Conservation (phyloP, 2,329 filamentous ascomycete genomes). For the Alternaria rosae region DNA sequence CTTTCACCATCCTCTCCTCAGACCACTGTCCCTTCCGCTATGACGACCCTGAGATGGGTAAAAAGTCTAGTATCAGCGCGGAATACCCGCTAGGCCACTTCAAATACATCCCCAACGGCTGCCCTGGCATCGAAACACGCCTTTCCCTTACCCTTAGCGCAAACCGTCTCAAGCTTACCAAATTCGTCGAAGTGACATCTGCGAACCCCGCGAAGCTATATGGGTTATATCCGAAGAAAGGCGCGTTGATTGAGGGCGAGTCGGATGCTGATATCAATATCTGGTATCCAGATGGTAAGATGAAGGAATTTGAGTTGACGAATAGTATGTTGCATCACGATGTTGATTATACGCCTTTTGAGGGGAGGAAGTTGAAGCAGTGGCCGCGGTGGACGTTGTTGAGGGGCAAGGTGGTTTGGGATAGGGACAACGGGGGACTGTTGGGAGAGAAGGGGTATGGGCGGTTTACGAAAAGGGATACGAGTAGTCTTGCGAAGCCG, state of each 20-base stretch:
- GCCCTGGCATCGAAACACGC: slow-evolving; percentile 65
- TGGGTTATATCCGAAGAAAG: slow-evolving; percentile 63
- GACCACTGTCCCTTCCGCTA: slow-evolving; percentile 60
- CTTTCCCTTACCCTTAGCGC: slow-evolving; percentile 57
- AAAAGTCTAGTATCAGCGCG: slow-evolving; percentile 58
- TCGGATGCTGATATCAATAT: slow-evolving; percentile 65
- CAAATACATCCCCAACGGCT: slow-evolving; percentile 65
- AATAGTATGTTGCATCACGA: slow-evolving; percentile 67
- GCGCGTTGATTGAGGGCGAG: slow-evolving; percentile 57
- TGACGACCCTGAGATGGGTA: slow-evolving; percentile 49
- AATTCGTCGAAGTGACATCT: slow-evolving; percentile 63
- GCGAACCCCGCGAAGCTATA: slow-evolving; percentile 67
- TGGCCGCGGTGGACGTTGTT: slow-evolving; percentile 70
- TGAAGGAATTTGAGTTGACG: slow-evolving; percentile 55
- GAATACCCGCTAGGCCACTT: slow-evolving; percentile 59
- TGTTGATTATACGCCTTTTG: slow-evolving; percentile 69
- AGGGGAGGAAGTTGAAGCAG: slow-evolving; percentile 63
- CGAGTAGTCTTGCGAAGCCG: slow-evolving; percentile 49
- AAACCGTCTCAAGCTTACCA: slow-evolving; percentile 54
- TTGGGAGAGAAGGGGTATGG: slow-evolving; percentile 59
- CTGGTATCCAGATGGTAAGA: slow-evolving; percentile 53
- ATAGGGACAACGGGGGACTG: slow-evolving; percentile 61
- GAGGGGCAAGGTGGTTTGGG: slow-evolving; percentile 66
- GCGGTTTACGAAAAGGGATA: slow-evolving; percentile 57
- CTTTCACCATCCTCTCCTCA: slow-evolving; percentile 61